Evolutionary conservation across 2,329 filamentous ascomycete species (phyloP).

Genomic region (Arthrocladium fulminans): DNA sequence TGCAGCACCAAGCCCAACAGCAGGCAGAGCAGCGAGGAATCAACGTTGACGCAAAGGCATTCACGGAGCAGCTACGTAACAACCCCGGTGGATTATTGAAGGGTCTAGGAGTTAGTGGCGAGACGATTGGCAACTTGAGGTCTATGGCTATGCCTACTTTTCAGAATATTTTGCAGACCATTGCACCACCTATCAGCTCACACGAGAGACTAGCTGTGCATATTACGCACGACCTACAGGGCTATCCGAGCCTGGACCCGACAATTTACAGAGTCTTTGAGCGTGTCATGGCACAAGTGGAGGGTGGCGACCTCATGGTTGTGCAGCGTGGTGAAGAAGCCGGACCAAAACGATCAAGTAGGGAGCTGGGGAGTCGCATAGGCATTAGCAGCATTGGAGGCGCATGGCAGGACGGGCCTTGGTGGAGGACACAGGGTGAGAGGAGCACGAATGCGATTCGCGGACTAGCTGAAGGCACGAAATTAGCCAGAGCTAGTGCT

Average conservation of each 20-base stretch:
- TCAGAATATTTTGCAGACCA: conserved; percentile 85
- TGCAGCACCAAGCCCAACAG: conserved; percentile 70
- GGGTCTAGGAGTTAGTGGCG: conserved; percentile 55
- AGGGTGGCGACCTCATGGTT: conserved; percentile 89
- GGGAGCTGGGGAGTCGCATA: conserved; percentile 47
- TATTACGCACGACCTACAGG: conserved; percentile 89
- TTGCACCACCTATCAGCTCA: conserved; percentile 91
- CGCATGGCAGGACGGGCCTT: conserved; percentile 89
- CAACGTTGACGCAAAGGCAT: conserved; percentile 69
- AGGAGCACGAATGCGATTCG: conserved; percentile 72
- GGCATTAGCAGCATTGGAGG: conserved; percentile 22
- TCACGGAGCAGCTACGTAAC: conserved; percentile 86
- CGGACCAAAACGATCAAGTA: conserved; percentile 55
- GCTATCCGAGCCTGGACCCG: conserved; percentile 89
- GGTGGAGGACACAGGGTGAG: conserved; percentile 64
- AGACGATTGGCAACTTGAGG: conserved; percentile 71
- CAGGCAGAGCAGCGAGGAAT: conserved; percentile 38
- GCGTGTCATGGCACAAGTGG: conserved; percentile 96
- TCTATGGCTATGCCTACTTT: conserved; percentile 88
- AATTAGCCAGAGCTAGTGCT: conserved; percentile 79
- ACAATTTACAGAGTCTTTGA: conserved; percentile 87
- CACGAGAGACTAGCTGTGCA: conserved; percentile 96
- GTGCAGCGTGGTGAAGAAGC: conserved; percentile 88
- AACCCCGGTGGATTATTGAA: conserved; percentile 69
- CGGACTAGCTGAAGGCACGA: conserved; percentile 77